Base-by-base conservation (phyloP, 805 yeast species). In the Wickerhamiella cacticola region DNA sequence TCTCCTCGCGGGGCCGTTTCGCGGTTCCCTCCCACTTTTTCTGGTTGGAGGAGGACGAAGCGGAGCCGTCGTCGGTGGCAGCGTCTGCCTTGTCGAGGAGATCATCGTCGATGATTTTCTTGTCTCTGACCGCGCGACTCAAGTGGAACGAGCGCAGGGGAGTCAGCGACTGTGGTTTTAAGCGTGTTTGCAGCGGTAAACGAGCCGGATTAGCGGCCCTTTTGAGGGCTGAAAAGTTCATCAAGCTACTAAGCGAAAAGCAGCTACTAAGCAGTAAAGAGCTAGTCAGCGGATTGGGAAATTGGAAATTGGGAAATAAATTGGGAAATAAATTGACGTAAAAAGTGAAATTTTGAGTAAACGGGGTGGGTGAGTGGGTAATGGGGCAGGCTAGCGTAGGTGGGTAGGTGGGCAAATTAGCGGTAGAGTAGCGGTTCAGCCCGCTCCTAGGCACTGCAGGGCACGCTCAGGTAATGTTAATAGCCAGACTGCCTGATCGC, bases 41-140 rank as follows among this genome's bases (percentile, higher is more conserved):
- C 9, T 18, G 16, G 12, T 18, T 15, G 10, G 45, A 52, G 18
- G 53, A 29, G 10, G 45, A 56, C 39, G 50, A 52, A 10, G 46
- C 56, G 7, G 53, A 16, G n/a, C 53, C 54, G 26, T 48, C 53
- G n/a, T 50, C 54, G 24, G 52, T 35, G 36, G 85, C 89, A 49
- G 87, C 76, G 33, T 96, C 96, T 10, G 95, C 95, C 58, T 79
- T 77, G 26, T 82, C 80, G 50, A 88, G 71, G 59, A 87, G 59
- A 59, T 87, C 95, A 52, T 88, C 95, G 43, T 81, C 78, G 53
- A 88, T 43, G 29, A 43, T 23, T 22, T 43, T 43, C 24, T 43
- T 43, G 19, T 33, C 15, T 12, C 13, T 31, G 28, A 16, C 5
- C 16, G 3, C 18, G 5, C 13, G 22, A 2, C 23, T n/a, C 16